A percentile compares a stretch with the other conserved stretches of the same genome.
phyloP scores from a whole-genome alignment of 495 filamentous ascomycete species.

The Neurospora africana region DNA sequence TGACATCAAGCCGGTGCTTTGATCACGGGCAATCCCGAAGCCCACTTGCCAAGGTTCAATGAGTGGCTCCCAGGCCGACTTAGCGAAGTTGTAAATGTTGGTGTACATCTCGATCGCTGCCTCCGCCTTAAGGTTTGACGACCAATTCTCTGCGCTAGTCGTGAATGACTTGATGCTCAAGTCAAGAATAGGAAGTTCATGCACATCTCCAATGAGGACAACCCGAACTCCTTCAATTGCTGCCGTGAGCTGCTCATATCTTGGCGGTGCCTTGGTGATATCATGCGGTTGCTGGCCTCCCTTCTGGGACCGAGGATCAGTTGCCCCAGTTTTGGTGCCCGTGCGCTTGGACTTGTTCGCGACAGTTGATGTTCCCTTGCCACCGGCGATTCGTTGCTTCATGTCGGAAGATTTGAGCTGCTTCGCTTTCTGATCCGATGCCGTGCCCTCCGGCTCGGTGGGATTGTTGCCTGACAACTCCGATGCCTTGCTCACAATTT shows the following conservation, averaged over 20 bases:
- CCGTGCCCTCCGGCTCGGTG: conserved; percentile 24
- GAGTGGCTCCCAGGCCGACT: conserved; percentile 94
- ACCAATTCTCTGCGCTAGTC: conserved; percentile 80
- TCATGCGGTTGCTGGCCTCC: conserved; percentile 22
- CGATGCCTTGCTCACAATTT: conserved; percentile 87
- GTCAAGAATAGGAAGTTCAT: conserved; percentile 89
- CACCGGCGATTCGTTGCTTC: conserved; percentile 55
- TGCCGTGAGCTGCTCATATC: conserved; percentile 73
- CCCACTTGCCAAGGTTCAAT: conserved; percentile 95
- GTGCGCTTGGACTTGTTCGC: conserved; percentile 26
- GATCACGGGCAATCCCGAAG: conserved; percentile 74
- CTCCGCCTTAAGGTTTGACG: conserved; percentile 74
- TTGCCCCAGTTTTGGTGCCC: neutral
- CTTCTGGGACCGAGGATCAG: neutral
- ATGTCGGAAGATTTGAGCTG: conserved; percentile 48
- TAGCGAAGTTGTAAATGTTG: conserved; percentile 97
- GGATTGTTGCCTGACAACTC: conserved; percentile 61
- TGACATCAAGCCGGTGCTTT: conserved; percentile 62
- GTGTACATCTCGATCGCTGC: conserved; percentile 83
- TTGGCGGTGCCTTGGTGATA: conserved; percentile 19
- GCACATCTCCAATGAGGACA: conserved; percentile 87
- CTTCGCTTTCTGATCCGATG: conserved; percentile 48
- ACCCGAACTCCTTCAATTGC: conserved; percentile 81
- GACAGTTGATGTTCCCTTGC: conserved; percentile 51
- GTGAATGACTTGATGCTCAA: conserved; percentile 87